These are phyloP conservation scores for Bipolaris gigantea DNA, from an alignment of 2,329 filamentous ascomycete genomes.

Conservation along the genomic window DNA sequence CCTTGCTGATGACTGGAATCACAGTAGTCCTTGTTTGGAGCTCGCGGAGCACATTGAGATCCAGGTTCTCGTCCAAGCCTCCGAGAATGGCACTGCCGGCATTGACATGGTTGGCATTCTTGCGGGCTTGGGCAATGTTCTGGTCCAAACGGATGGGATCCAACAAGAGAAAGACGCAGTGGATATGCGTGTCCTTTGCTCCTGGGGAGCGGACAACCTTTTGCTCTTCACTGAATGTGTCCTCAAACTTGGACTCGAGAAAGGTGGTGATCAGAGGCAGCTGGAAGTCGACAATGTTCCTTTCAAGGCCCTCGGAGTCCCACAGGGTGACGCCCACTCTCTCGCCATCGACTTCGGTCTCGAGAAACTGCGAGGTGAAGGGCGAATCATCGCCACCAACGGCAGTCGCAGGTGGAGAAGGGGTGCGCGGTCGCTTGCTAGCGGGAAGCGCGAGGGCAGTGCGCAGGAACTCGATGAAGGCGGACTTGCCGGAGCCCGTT, in stretches of 20 bases:
- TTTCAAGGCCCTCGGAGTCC: conserved; percentile 95
- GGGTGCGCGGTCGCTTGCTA: conserved; percentile 65
- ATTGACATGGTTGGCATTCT: conserved; percentile 55
- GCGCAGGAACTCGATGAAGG: conserved; percentile 94
- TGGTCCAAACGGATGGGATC: conserved; percentile 84
- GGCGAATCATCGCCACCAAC: conserved; percentile 49
- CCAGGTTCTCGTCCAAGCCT: conserved; percentile 82
- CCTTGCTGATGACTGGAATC: conserved; percentile 93
- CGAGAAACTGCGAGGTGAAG: conserved; percentile 86
- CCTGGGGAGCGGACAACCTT: conserved; percentile 93
- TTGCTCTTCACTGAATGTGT: conserved; percentile 96
- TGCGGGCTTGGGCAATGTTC: conserved; percentile 69
- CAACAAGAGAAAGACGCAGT: conserved; percentile 89
- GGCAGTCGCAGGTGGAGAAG: conserved; percentile 50
- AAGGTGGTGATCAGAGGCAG: conserved; percentile 88
- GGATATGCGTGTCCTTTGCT: conserved; percentile 93
- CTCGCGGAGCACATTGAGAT: conserved; percentile 84
- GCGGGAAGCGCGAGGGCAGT: conserved; percentile 80
- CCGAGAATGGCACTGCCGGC: conserved; percentile 58
- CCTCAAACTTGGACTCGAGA: conserved; percentile 96
- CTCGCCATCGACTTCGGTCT: conserved; percentile 92
- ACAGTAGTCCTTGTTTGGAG: conserved; percentile 93
- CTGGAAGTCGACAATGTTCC: conserved; percentile 92
- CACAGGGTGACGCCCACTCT: conserved; percentile 90
- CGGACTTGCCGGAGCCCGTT: conserved; percentile 88